Percentiles rank a stretch among this genome's conserved stretches.
These are phyloP conservation scores for Thelephora aurantiotincta DNA, from an alignment of 768 basidiomycete species.

Conservation along the genomic window DNA sequence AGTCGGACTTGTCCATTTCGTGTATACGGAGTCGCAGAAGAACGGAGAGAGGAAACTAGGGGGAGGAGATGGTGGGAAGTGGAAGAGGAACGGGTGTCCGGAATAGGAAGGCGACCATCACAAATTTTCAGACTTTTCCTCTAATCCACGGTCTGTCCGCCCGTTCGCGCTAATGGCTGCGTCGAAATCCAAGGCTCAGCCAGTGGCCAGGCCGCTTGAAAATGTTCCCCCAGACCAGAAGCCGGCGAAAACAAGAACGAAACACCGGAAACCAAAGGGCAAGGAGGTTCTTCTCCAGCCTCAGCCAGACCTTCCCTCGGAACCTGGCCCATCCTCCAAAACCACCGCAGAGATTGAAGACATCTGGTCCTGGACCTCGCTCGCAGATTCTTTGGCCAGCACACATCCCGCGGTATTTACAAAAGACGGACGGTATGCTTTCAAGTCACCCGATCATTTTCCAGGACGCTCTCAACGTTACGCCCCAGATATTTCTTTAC, in stretches of 20 bases:
- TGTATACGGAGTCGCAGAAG: slow-evolving; percentile 10
- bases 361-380: slow-evolving; percentile 52
- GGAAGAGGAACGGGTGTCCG: background rate
- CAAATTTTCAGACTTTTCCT: background rate
- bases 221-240: background rate
- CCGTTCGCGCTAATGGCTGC: background rate
- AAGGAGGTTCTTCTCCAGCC: background rate
- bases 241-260: slow-evolving; percentile 1
- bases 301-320: background rate
- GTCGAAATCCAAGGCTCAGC: background rate
- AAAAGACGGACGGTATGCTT: slow-evolving; percentile 67
- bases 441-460: slow-evolving; percentile 1
- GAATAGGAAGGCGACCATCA: background rate
- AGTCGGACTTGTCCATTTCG: background rate
- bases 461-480: slow-evolving; percentile 6
- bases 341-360: slow-evolving; percentile 6
- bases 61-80: background rate
- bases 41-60: slow-evolving; percentile 1
- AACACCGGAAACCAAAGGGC: background rate
- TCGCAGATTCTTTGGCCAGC: slow-evolving; percentile 56
- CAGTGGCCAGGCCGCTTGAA: background rate
- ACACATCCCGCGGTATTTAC: slow-evolving; percentile 68
- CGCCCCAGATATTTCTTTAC: slow-evolving; percentile 74
- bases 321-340: slow-evolving; percentile 12
- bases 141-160: background rate